These are phyloP conservation scores for Escovopsis sp. DNA, from an alignment of 2,329 filamentous ascomycete genomes.

Conservation along the genomic window DNA sequence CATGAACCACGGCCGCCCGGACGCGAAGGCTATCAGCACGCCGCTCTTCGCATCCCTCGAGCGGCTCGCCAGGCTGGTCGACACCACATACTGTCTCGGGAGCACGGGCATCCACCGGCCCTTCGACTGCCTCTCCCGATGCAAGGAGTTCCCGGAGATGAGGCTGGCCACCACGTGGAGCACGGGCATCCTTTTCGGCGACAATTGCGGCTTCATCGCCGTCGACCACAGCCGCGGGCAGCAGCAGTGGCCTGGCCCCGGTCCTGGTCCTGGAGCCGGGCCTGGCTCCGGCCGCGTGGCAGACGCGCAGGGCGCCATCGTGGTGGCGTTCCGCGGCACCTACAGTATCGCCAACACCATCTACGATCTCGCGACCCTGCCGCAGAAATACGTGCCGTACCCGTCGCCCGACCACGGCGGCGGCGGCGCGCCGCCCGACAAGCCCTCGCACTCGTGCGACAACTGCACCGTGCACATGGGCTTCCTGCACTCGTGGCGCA, in stretches of 20 bases:
- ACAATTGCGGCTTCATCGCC: constrained; percentile 88
- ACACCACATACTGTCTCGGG: constrained; percentile 89
- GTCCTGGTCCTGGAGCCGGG: no score
- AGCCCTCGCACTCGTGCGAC: constrained; percentile 44
- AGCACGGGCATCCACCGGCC: constrained; percentile 67
- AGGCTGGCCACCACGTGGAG: constrained; percentile 78
- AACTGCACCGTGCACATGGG: constrained; percentile 91
- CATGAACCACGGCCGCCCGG: not conserved
- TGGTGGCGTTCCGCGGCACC: constrained; percentile 86
- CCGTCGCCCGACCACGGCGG: constrained; percentile 38
- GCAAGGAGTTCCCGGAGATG: constrained; percentile 66
- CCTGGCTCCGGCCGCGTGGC: not conserved
- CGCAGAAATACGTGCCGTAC: constrained; percentile 85
- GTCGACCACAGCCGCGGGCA: constrained; percentile 46
- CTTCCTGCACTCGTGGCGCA: constrained; percentile 73
- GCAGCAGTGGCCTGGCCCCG: constrained; percentile 9
- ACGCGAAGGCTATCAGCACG: constrained; percentile 31
- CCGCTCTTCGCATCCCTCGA: constrained; percentile 69
- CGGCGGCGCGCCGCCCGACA: constrained; percentile 14
- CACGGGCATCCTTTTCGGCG: constrained; percentile 71
- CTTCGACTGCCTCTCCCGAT: constrained; percentile 74
- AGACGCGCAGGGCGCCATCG: constrained; percentile 32
- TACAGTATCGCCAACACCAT: constrained; percentile 90
- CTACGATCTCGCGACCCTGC: constrained; percentile 74
- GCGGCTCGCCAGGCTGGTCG: constrained; percentile 77